phyloP scores from a whole-genome alignment of 345 rosid species.

The Sapria himalayana region DNA sequence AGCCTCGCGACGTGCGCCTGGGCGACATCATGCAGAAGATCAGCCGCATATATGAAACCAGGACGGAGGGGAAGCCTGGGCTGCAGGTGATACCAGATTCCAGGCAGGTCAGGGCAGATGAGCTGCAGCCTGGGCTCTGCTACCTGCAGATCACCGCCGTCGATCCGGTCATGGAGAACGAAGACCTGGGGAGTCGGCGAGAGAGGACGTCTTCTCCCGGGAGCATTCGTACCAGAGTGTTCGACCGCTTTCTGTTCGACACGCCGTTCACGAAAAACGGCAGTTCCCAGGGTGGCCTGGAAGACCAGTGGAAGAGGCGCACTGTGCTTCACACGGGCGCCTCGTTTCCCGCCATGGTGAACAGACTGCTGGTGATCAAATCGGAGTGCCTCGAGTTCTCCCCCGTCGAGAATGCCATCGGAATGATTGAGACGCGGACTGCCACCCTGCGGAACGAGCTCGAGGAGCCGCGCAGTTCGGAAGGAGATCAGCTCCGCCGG shows the following conservation, averaged over 20 bases:
- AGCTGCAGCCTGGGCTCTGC: slow-evolving; percentile 85
- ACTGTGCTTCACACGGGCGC: slow-evolving; percentile 87
- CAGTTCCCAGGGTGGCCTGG: slow-evolving; percentile 93
- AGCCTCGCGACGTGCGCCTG: slow-evolving; percentile 88
- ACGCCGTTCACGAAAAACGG: slow-evolving; percentile 99
- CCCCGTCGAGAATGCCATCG: slow-evolving; percentile 95
- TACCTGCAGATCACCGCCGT: slow-evolving; percentile 95
- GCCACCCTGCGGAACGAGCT: slow-evolving; percentile 82
- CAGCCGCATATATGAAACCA: slow-evolving; percentile 84
- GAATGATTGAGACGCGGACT: slow-evolving; percentile 97
- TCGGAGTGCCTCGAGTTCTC: slow-evolving; percentile 97
- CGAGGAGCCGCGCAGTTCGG: slow-evolving; percentile 98
- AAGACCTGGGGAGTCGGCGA: slow-evolving; percentile 93
- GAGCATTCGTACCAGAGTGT: slow-evolving; percentile 78
- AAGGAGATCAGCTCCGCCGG: slow-evolving; percentile 90
- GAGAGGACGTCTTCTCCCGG: slow-evolving; percentile 94
- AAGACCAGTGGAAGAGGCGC: slow-evolving; percentile 99
- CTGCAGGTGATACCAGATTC: slow-evolving; percentile 86
- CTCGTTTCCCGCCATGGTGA: slow-evolving; percentile 91
- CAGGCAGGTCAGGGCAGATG: slow-evolving; percentile 90
- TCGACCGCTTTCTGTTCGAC: slow-evolving; percentile 91
- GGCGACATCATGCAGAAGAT: slow-evolving; percentile 99
- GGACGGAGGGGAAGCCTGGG: slow-evolving; percentile 79
- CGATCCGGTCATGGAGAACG: slow-evolving; percentile 96
- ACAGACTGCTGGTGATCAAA: slow-evolving; percentile 67